Base-by-base conservation (phyloP, 306 rosid genomes). In the Trifolium subterraneum region DNA sequence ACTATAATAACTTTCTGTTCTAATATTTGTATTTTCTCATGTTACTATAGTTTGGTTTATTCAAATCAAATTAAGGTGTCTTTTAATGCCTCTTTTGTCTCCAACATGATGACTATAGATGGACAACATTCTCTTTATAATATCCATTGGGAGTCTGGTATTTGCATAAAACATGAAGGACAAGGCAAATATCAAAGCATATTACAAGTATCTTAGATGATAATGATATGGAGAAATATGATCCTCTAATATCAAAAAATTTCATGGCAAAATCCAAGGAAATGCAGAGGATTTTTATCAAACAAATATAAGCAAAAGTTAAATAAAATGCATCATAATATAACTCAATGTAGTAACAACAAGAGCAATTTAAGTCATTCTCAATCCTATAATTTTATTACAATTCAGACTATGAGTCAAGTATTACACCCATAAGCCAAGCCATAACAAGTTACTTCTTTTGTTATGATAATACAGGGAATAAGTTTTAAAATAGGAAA, bases 121-220 rank as follows among this genome's bases (percentile, higher is more conserved):
- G 61, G 74, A 31, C 52, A 65, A 23, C 20, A 44, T 38, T 47
- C 42, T 58, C 36, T 60, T 50, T 20, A 72, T 63, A 22, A 44
- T 19, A 41, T 38, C 62, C 31, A 27, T 27, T 3, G 31, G 31
- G 31, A 27, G 52, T 36, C 35, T 15, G 63, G 55, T 13, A 38
- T 39, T 62, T 29, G 42, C 35, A 51, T 22, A 16, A 74, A 45
- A 63, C 22, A 38, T 61, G 8, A 58, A 56, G 70, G 38, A 61
- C 11, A 63, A 64, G 55, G 82, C 44, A 78, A n/a, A n/a, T 20
- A 78, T 35, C 42, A 39, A n/a, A n/a, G n/a, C n/a, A n/a, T n/a
- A n/a, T n/a, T n/a, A n/a, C 58, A 54, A 66, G 55, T 42, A 7
- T 48, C 50, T 19, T 7, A 47, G 64, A 80, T 27, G 44, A 52